Conservation (phyloP, 805 yeast species). For the Ogataea nonfermentans region DNA sequence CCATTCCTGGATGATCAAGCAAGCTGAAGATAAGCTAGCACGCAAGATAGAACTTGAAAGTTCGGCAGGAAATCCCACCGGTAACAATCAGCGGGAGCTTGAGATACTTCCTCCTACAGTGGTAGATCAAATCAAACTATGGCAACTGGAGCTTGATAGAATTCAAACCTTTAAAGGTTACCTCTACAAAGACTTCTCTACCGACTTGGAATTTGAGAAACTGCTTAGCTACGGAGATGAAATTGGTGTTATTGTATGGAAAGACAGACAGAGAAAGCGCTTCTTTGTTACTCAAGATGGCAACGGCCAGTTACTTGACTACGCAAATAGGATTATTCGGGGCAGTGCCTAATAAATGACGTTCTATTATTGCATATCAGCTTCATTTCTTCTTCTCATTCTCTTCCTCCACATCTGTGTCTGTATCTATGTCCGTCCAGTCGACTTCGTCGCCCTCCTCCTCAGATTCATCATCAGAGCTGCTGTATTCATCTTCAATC, state of each 20-base stretch:
- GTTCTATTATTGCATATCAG: slow-evolving; percentile 1
- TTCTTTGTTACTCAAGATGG: slow-evolving; percentile 91
- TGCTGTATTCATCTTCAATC: slow-evolving; percentile 34
- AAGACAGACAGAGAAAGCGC: slow-evolving; percentile 60
- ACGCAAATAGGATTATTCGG: slow-evolving; percentile 58
- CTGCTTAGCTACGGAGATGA: slow-evolving; percentile 80
- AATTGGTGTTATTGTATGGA: slow-evolving; percentile 90
- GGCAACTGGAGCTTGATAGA: slow-evolving; percentile 96
- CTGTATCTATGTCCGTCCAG: slow-evolving; percentile 58
- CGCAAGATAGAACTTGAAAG: slow-evolving; percentile 66
- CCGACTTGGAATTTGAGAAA: slow-evolving; percentile 69
- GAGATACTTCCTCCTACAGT: slow-evolving; percentile 90
- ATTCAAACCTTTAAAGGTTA: slow-evolving; percentile 85
- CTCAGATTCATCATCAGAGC: slow-evolving; percentile 41
- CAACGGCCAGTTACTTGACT: slow-evolving; percentile 85
- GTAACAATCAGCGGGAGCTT: slow-evolving; percentile 44
- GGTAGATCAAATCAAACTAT: slow-evolving; percentile 90
- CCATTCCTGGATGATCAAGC: slow-evolving; percentile 81
- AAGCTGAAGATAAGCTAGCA: slow-evolving; percentile 66
- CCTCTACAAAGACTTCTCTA: slow-evolving; percentile 80
- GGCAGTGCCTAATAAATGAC: slow-evolving; percentile 1
- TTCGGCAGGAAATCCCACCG: slow-evolving; percentile 40
- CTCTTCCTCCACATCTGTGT: slow-evolving; percentile 58
- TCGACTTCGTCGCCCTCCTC: slow-evolving; percentile 31
- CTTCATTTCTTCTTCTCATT: slow-evolving; percentile 7